phyloP scores from a whole-genome alignment of 139 green algal species.

The Tetratostichococcus sp. region DNA sequence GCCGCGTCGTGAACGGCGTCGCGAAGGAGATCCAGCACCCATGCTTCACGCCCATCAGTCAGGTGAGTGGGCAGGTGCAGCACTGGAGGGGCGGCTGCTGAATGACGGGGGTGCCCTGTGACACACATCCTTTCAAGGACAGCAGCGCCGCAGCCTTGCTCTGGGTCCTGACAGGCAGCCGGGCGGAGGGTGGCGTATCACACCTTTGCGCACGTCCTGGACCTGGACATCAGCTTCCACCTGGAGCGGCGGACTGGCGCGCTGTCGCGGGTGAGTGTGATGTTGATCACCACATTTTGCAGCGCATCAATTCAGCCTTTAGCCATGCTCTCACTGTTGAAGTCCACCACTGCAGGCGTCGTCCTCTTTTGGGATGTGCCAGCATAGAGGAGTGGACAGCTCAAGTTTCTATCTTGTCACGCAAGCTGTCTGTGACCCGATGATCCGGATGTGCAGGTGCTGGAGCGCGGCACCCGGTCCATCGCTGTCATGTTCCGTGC shows the following conservation, averaged over 20 bases:
- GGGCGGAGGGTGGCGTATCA: conserved; percentile 59
- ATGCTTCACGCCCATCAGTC: conserved; percentile 76
- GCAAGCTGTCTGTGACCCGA: too few relatives aligned
- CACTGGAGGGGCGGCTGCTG: too few relatives aligned
- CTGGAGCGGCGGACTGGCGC: conserved; percentile 81
- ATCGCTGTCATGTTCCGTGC: conserved; percentile 92
- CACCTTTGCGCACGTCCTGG: conserved; percentile 80
- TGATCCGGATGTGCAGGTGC: too few relatives aligned
- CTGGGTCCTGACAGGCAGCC: conserved; percentile 59
- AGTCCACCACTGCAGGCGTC: too few relatives aligned
- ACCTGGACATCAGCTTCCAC: conserved; percentile 80
- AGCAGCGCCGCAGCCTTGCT: too few relatives aligned
- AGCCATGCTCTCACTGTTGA: too few relatives aligned
- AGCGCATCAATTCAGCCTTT: background rate
- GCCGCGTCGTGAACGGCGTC: conserved; percentile 60
- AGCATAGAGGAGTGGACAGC: too few relatives aligned
- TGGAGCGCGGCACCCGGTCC: conserved; percentile 61
- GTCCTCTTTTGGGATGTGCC: too few relatives aligned
- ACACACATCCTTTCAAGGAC: too few relatives aligned
- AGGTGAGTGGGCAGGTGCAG: conserved; percentile 39
- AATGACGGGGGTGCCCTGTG: too few relatives aligned
- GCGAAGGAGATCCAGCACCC: conserved; percentile 79
- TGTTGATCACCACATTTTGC: background rate
- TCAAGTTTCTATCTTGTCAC: too few relatives aligned
- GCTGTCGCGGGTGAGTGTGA: conserved; percentile 47